These are phyloP conservation scores for Fusarium coicis DNA, from an alignment of 2,329 filamentous ascomycete species.

Conservation along the genomic window DNA sequence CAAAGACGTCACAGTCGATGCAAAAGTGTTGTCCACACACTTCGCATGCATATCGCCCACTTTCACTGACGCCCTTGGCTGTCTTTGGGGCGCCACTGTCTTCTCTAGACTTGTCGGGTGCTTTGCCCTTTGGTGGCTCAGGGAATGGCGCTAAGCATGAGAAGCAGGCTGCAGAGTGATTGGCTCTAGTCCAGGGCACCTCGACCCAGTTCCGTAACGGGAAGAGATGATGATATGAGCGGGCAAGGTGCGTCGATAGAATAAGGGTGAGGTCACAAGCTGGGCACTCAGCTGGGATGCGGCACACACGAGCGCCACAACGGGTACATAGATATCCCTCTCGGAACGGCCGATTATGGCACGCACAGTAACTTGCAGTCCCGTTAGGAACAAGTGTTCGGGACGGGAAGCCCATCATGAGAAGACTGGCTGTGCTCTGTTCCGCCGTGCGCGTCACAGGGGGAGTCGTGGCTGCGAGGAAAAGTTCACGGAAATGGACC, in stretches of 20 bases:
- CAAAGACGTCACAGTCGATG: slow-evolving; percentile 96
- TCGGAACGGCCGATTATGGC: slow-evolving; percentile 82
- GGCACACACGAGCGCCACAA: slow-evolving; percentile 89
- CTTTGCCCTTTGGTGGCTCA: slow-evolving; percentile 46
- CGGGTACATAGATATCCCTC: slow-evolving; percentile 93
- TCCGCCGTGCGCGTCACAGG: slow-evolving; percentile 78
- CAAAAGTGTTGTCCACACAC: slow-evolving; percentile 94
- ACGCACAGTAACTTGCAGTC: slow-evolving; percentile 83
- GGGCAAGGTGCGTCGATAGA: slow-evolving; percentile 89
- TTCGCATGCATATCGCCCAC: slow-evolving; percentile 86
- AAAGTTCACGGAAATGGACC: slow-evolving; percentile 83
- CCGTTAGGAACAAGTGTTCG: slow-evolving; percentile 76
- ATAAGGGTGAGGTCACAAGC: slow-evolving; percentile 92
- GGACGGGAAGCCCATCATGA: slow-evolving; percentile 99
- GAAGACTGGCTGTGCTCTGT: slow-evolving; percentile 70
- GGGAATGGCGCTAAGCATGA: slow-evolving; percentile 83
- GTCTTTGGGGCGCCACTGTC: slow-evolving; percentile 34
- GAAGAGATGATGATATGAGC: slow-evolving; percentile 94
- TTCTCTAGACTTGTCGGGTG: slow-evolving; percentile 39
- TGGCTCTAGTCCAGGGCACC: slow-evolving; percentile 83
- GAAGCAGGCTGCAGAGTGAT: slow-evolving; percentile 73
- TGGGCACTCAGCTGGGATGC: slow-evolving; percentile 89
- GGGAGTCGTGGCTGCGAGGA: slow-evolving; percentile 88
- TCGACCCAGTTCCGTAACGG: slow-evolving; percentile 91
- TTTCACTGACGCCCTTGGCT: slow-evolving; percentile 80